phyloP scores from a whole-genome alignment of 2,329 filamentous ascomycete species.

The Fusarium poae region DNA sequence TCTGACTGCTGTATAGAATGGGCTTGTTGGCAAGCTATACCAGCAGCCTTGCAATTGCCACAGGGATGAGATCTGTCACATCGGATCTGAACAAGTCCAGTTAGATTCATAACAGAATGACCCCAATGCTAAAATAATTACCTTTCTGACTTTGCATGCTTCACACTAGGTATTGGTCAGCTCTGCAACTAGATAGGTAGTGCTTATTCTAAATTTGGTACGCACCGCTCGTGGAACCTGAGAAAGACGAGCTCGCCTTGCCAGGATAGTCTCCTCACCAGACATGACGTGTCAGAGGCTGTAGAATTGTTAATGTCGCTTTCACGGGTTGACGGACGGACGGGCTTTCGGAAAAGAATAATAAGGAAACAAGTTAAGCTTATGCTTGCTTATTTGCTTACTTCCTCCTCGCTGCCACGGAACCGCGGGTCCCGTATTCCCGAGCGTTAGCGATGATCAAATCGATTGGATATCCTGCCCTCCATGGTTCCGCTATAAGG shows the following conservation, averaged over 20 bases:
- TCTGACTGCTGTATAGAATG: conserved; percentile 18
- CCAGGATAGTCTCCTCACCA: conserved; percentile 35
- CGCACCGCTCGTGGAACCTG: conserved; percentile 35
- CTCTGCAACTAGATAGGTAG: not conserved
- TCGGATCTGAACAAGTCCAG: conserved; percentile 19
- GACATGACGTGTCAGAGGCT: conserved; percentile 14
- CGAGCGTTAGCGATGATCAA: conserved; percentile 4
- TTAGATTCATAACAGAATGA: not conserved
- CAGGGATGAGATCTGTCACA: conserved; percentile 35
- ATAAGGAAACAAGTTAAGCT: not conserved
- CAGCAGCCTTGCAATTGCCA: conserved; percentile 30
- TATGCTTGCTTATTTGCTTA: not conserved
- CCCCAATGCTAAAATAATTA: not conserved
- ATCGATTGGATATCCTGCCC: conserved; percentile 19
- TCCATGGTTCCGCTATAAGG: not conserved
- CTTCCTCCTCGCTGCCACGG: conserved; percentile 32
- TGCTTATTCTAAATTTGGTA: not conserved
- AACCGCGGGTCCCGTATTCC: conserved; percentile 24
- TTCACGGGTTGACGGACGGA: conserved; percentile 17
- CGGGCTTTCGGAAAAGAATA: conserved; percentile 3
- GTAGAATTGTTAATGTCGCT: not conserved
- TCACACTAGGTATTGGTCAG: conserved; percentile 27
- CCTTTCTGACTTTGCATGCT: conserved; percentile 39
- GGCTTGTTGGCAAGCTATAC: conserved; percentile 35
- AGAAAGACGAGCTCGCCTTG: conserved; percentile 28